Evolutionary conservation across 116 monocot species (phyloP), one percentile per base, ranked within the genome.

Genomic region (Iris pallida): DNA sequence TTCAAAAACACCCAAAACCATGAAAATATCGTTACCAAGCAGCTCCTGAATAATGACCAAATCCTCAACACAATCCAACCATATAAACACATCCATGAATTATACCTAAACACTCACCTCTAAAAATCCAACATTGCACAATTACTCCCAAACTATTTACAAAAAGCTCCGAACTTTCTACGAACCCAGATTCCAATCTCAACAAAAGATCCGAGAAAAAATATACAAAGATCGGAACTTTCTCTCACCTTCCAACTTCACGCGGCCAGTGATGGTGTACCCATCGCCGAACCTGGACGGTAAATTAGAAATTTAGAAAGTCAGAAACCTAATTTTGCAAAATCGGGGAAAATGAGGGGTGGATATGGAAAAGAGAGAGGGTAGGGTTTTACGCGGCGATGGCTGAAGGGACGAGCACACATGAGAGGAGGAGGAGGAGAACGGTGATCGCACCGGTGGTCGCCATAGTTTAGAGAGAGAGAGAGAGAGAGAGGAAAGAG

Each of bases 201-300:
- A n/a, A n/a, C n/a, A n/a, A n/a, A n/a, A n/a, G n/a, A 58, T 58
- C 30, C 2, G 40, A 40, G 4, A 0, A 14, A 5, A 8, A 58
- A 58, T 2, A 63, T 45, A 8, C 5, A 47, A 16, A 18, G 53
- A 54, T 67, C 8, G 8, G 16, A 43, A 20, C n/a, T n/a, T n/a
- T n/a, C n/a, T 17, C 14, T 57, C 58, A 89, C 89, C 78, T 11
- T 77, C 82, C 17, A 82, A 47, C 70, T 85, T 85, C 66, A 89
- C 61, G 45, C 80, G 82, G 4, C 85, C 89, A 2, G 85, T 75
- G 61, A 89, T 82, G 18, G 85, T 65, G 66, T 85, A 75, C 45
- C 84, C 89, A 18, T 85, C 85, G 14, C 55, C 74, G 52, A 78
- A 65, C 61, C 87, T 87, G 74, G 47, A 71, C n/a, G n/a, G n/a